Evolutionary conservation across 2,329 filamentous ascomycete species (phyloP).

Genomic region (Acarospora socialis): DNA sequence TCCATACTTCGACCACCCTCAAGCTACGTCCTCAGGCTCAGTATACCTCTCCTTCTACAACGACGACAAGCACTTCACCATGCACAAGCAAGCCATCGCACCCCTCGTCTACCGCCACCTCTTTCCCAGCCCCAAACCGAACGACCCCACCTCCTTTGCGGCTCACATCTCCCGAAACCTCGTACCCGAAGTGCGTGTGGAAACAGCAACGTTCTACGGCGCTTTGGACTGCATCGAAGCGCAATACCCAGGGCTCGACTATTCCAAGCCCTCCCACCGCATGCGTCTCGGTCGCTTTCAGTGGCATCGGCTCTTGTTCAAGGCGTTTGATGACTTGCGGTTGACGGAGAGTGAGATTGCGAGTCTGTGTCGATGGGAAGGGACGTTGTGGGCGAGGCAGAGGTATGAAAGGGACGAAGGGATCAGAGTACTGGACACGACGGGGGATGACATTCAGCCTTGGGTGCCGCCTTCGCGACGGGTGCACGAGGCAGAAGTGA

Average conservation of each 20-base stretch:
- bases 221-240: slow-evolving; percentile 50
- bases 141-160: slow-evolving; percentile 44
- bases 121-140: slow-evolving; percentile 41
- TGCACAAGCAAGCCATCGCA: slow-evolving; percentile 47
- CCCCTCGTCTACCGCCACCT: slow-evolving; percentile 44
- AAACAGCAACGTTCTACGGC: slow-evolving; percentile 51
- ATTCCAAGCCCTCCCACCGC: slow-evolving; percentile 46
- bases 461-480: slow-evolving; percentile 29
- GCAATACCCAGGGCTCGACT: slow-evolving; percentile 52
- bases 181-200: slow-evolving; percentile 49
- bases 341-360: slow-evolving; percentile 47
- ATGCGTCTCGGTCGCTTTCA: slow-evolving; percentile 47
- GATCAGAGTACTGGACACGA: slow-evolving; percentile 46
- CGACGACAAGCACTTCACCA: slow-evolving; percentile 21
- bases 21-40: too few species aligned
- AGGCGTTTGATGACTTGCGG: slow-evolving; percentile 43
- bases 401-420: slow-evolving; percentile 40
- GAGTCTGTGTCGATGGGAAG: slow-evolving; percentile 46
- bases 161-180: slow-evolving; percentile 47
- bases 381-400: slow-evolving; percentile 33
- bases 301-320: slow-evolving; percentile 46
- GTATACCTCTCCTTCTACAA: too few species aligned
- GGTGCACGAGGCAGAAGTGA: background rate
- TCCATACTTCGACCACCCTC: too few species aligned
- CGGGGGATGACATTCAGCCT: slow-evolving; percentile 40